These are phyloP conservation scores for Flagelloscypha sp. DNA, from an alignment of 768 basidiomycete species.

Conservation along the genomic window DNA sequence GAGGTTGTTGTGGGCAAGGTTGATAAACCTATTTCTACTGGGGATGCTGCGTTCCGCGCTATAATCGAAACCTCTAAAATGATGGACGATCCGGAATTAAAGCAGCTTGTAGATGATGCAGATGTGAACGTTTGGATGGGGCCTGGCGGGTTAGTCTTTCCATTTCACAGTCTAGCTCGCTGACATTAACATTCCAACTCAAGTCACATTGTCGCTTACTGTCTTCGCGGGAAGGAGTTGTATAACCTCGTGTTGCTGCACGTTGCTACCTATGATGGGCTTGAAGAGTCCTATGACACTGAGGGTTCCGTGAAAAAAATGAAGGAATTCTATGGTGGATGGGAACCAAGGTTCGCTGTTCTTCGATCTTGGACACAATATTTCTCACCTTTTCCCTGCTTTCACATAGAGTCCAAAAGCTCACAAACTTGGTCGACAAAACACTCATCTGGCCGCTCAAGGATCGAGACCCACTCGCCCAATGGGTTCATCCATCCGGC, in stretches of 20 bases:
- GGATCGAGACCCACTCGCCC: conserved; percentile 38
- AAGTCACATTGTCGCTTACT: conserved; percentile 30
- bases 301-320: conserved; percentile 37
- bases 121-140: conserved; percentile 58
- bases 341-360: conserved; percentile 36
- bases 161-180: conserved; percentile 32
- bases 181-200: background rate
- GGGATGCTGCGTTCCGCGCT: conserved; percentile 57
- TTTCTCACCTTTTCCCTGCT: background rate
- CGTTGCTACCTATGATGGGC: conserved; percentile 28
- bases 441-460: conserved; percentile 41
- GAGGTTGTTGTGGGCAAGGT: conserved; percentile 40
- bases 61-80: conserved; percentile 37
- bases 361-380: background rate
- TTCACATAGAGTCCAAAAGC: conserved; percentile 31
- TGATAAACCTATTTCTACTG: conserved; percentile 42
- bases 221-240: conserved; percentile 28
- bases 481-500: conserved; percentile 39
- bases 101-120: conserved; percentile 37
- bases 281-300: conserved; percentile 37
- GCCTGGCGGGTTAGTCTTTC: conserved; percentile 38
- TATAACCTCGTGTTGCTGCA: conserved; percentile 40
- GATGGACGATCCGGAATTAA: conserved; percentile 43
- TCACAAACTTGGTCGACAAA: conserved; percentile 35
- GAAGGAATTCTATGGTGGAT: conserved; percentile 36